Evolutionary conservation across 306 rosid genomes (phyloP), one percentile per base, ranked within the genome.

Genomic region (Delonix regia): DNA sequence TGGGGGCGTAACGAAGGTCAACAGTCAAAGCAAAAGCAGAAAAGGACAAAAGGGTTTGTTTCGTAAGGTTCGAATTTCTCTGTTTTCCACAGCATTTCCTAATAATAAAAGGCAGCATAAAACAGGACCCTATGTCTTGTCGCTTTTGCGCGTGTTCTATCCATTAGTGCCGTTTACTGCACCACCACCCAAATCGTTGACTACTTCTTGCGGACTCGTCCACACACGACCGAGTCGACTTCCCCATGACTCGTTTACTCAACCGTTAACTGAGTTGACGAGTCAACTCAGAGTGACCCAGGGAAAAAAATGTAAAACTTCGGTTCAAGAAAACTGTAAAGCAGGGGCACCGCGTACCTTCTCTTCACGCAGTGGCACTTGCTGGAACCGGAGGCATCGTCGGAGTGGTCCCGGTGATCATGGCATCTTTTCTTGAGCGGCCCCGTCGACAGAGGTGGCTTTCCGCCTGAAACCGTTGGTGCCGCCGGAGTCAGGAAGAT

Each of bases 291-390:
- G 51, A 7, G 9, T 0, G 7, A 34, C 9, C 4, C 16, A 10
- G n/a, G 15, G n/a, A 25, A 14, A 42, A 68, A 69, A 27, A 10
- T n/a, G n/a, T n/a, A n/a, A n/a, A n/a, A n/a, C n/a, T n/a, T n/a
- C n/a, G n/a, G n/a, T n/a, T n/a, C n/a, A n/a, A n/a, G 48, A 33
- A 57, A 52, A 22, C 48, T 44, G 48, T 11, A 19, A 62, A 30
- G 22, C 65, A 12, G n/a, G n/a, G n/a, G 12, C 12, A 27, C 18
- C 0, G 33, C 15, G 44, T 90, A 94, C 98, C 97, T 92, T 89
- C 86, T 82, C 82, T 94, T 94, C 48, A 88, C 84, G 84, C 97
- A 94, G 78, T 92, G 98, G 88, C 98, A 94, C 82, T 90, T 92
- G 41, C 86, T 62, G 9, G 89, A 85, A 16, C 94, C 92, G 8